Percentiles rank a stretch among this genome's conserved stretches.
Conservation (phyloP, 768 basidiomycete genomes). For the Tylopilus cervinicoccineus region DNA sequence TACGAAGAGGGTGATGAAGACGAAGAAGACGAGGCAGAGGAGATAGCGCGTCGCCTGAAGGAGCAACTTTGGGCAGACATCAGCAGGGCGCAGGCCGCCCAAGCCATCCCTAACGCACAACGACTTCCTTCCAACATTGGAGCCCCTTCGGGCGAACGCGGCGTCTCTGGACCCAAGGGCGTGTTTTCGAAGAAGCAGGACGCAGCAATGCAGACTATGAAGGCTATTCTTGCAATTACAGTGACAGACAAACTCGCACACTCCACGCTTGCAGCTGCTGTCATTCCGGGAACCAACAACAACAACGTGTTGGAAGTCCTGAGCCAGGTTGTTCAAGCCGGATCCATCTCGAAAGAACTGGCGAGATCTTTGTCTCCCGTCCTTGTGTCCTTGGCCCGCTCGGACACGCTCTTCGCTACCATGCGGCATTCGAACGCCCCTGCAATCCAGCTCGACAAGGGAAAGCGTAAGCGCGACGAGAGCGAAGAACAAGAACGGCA, state of each 20-base stretch:
- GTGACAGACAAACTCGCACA: constrained; percentile 54
- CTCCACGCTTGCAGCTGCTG: constrained; percentile 47
- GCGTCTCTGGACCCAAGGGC: constrained; percentile 10
- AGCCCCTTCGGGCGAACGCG: constrained; percentile 3
- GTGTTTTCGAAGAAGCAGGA: constrained; percentile 43
- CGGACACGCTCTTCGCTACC: constrained; percentile 60
- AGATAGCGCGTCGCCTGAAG: constrained; percentile 68
- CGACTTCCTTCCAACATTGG: background rate
- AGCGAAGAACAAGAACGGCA: constrained; percentile 31
- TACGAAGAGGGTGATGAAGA: constrained; percentile 50
- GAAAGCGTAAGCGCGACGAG: constrained; percentile 73
- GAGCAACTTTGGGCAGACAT: constrained; percentile 79
- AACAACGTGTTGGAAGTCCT: constrained; percentile 55
- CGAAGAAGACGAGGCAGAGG: constrained; percentile 66
- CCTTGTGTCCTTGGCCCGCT: constrained; percentile 63
- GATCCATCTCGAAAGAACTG: constrained; percentile 47
- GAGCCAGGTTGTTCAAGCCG: constrained; percentile 42
- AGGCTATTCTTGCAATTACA: constrained; percentile 54
- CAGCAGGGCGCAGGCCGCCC: constrained; percentile 55
- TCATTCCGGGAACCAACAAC: constrained; percentile 43
- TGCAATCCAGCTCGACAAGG: constrained; percentile 58
- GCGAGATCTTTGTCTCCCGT: constrained; percentile 56
- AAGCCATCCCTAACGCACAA: constrained; percentile 18
- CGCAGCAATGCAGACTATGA: constrained; percentile 62
- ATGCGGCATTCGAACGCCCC: constrained; percentile 62